Conservation (phyloP, 257 asterid genomes). For the Oldenlandia corymbosa region DNA sequence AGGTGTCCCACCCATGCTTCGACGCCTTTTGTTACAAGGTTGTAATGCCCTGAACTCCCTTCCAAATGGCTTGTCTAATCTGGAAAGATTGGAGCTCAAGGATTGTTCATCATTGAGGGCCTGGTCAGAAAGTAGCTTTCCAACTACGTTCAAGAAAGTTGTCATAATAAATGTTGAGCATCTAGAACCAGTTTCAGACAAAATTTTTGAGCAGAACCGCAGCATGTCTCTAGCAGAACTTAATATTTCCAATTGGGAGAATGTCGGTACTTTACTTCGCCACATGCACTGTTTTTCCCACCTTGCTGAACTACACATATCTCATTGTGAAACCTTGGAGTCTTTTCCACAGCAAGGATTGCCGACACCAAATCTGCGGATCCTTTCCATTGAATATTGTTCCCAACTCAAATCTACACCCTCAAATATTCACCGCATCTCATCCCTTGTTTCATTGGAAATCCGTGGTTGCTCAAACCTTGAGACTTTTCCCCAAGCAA, state of each 20-base stretch:
- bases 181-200: conserved; percentile 41
- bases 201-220: conserved; percentile 23
- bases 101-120: conserved; percentile 49
- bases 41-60: conserved; percentile 51
- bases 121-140: conserved; percentile 42
- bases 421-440: conserved; percentile 21
- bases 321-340: conserved; percentile 35
- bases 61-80: conserved; percentile 40
- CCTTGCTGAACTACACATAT: conserved; percentile 45
- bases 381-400: conserved; percentile 55
- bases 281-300: conserved; percentile 34
- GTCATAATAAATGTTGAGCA: conserved; percentile 44
- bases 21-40: conserved; percentile 55
- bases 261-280: conserved; percentile 36
- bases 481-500: conserved; percentile 36
- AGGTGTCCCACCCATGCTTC: conserved; percentile 53
- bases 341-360: conserved; percentile 51
- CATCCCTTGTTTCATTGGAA: conserved; percentile 48
- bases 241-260: conserved; percentile 41
- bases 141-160: conserved; percentile 47
- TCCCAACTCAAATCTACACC: conserved; percentile 47
- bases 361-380: conserved; percentile 44
- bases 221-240: conserved; percentile 52
- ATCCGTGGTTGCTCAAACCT: conserved; percentile 61
- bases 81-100: conserved; percentile 57